Conservation (phyloP, 179 eudicot species). For the Actinidia arguta region DNA sequence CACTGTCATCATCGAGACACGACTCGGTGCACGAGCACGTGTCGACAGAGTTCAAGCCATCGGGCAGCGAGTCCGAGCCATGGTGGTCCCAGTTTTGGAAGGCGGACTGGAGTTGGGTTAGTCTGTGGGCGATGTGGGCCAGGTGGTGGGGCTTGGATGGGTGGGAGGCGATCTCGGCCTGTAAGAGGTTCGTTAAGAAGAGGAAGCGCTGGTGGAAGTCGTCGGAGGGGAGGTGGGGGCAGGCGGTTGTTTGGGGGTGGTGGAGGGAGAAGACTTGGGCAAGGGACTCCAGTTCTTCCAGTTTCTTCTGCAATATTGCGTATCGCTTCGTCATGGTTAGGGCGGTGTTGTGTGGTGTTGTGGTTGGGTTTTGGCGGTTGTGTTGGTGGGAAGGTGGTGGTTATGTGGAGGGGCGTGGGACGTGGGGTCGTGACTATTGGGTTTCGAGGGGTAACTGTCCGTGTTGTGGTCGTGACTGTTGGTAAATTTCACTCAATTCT, state of each 20-base stretch:
- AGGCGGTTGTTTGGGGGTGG: not conserved
- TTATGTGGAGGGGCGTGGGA: not conserved
- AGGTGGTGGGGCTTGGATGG: constrained; percentile 37
- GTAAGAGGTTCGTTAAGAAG: constrained; percentile 25
- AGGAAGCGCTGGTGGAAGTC: constrained; percentile 23
- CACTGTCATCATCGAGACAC: constrained; percentile 33
- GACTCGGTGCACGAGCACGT: constrained; percentile 42
- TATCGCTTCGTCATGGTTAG: constrained; percentile 32
- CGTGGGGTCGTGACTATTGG: constrained; percentile 23
- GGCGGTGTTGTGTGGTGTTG: not conserved
- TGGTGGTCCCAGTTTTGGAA: constrained; percentile 10
- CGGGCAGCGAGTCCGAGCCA: not conserved
- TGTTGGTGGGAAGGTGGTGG: not conserved
- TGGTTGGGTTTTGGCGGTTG: not conserved
- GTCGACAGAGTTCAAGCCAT: constrained; percentile 7
- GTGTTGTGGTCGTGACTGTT: too few species aligned
- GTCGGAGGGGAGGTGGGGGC: constrained; percentile 8
- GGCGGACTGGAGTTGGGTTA: constrained; percentile 21
- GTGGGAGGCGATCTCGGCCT: constrained; percentile 36
- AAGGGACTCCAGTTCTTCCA: constrained; percentile 39
- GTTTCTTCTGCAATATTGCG: constrained; percentile 36
- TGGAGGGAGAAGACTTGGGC: not conserved
- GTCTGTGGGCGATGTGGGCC: constrained; percentile 21
- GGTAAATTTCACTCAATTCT: too few species aligned
- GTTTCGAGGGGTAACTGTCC: too few species aligned